Percentiles rank a stretch among this genome's conserved stretches.
Conservation (phyloP, 306 rosid species). For the Prunus mongolica region DNA sequence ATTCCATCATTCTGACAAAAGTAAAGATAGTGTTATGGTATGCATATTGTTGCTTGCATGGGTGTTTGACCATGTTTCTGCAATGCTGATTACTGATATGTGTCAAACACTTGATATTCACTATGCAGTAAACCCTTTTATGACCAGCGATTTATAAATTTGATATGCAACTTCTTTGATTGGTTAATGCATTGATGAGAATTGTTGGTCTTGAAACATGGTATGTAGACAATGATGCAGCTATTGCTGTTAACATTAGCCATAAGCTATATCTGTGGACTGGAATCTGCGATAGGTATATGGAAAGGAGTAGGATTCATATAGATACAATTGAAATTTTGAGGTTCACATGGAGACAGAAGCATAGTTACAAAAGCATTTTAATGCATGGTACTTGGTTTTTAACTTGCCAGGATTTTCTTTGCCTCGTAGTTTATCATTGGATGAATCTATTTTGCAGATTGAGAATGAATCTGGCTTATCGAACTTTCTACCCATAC, state of each 20-base stretch:
- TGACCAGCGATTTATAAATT: not conserved
- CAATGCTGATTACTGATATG: no score
- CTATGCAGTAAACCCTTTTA: no score
- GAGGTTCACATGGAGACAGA: not conserved
- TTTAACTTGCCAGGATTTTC: not conserved
- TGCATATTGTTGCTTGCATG: not conserved
- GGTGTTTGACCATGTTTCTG: not conserved
- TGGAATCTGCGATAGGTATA: not conserved
- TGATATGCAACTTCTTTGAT: not conserved
- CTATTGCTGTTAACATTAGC: not conserved
- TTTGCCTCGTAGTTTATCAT: not conserved
- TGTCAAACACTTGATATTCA: no score
- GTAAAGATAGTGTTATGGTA: not conserved
- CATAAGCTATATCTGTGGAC: not conserved
- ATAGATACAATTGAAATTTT: not conserved
- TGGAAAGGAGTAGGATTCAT: not conserved
- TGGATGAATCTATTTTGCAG: slow-evolving; percentile 34
- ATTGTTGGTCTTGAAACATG: not conserved
- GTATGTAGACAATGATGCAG: not conserved
- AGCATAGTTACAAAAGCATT: not conserved
- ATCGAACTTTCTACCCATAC: slow-evolving; percentile 85
- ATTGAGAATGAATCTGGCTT: slow-evolving; percentile 96
- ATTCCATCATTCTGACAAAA: not conserved
- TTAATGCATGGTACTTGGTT: not conserved
- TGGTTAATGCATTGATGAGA: not conserved